Base-by-base conservation (phyloP, 495 filamentous ascomycete genomes). In the Aspergillus ostianus region DNA sequence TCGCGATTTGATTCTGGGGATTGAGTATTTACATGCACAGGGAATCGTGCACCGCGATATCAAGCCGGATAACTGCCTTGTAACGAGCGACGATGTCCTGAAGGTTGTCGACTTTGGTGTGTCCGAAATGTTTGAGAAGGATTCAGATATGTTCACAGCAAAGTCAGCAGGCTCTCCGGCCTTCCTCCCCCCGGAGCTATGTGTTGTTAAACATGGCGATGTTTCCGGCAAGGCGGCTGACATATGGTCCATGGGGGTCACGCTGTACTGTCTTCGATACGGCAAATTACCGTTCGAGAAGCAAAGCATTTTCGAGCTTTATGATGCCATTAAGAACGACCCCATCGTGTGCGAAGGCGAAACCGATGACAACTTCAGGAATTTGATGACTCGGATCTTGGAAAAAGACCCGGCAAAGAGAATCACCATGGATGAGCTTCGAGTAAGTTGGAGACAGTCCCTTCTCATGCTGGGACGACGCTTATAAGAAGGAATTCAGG, bases 71-170 rank as follows among this genome's bases (percentile, higher is more conserved):
- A 98, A 98, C 64, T 87, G 96, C 55, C 82, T 98, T 2, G 79
- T 98, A 36, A 97, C 92, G 0, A 84, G 85, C 23, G 93, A 97
- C 56, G 90, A 98, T 66, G 85, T 96, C 27, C 82, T 98, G 3
- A 98, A 98, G 73, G 89, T 98, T 58, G 93, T 96, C 47, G 94
- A 98, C 75, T 98, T 98, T 79, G 94, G 94, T 15, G 94, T 98
- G 12, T 97, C 93, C 4, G 93, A 98, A 70, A 97, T 98, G 86
- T 98, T 98, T 63, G 90, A 93, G 63, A 97, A 96, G 73, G 70
- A 87, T 20, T 87, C 84, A 3, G 83, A 91, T 47, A 98, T 98
- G 95, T 84, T 85, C 72, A 98, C 93, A 2, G 89, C 89, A 20
- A 98, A 97, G 70, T 92, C 92, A 8, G 94, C 93, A 23, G 94